Percentiles rank a stretch among this genome's conserved stretches.
These are phyloP conservation scores for Neofusicoccum umdonicola DNA, from an alignment of 2,329 filamentous ascomycete genomes.

Conservation along the genomic window DNA sequence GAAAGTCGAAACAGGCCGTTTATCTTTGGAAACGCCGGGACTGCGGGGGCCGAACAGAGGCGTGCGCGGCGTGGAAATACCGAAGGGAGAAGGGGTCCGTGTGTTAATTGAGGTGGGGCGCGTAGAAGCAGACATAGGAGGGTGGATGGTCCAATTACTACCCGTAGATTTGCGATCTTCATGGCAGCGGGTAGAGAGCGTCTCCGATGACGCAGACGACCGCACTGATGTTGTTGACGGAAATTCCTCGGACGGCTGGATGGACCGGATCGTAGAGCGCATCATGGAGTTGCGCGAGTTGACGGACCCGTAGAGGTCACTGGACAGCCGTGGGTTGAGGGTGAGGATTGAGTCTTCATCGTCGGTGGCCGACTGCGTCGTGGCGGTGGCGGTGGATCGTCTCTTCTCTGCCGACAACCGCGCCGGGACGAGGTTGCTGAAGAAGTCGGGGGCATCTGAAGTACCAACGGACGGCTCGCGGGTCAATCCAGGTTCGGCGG, in stretches of 20 bases:
- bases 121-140: not conserved
- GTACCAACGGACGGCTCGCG: not conserved
- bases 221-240: not conserved
- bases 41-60: slow-evolving; percentile 2
- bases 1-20: slow-evolving; percentile 13
- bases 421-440: not conserved
- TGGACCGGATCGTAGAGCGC: slow-evolving; percentile 5
- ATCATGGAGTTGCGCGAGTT: slow-evolving; percentile 7
- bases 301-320: slow-evolving; percentile 6
- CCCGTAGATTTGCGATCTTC: slow-evolving; percentile 8
- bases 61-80: not conserved
- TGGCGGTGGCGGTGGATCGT: not conserved
- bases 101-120: slow-evolving; percentile 15
- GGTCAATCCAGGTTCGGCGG: not conserved
- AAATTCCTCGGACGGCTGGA: slow-evolving; percentile 2
- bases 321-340: not conserved
- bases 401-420: not conserved
- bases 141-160: slow-evolving; percentile 16
- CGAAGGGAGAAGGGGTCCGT: slow-evolving; percentile 15
- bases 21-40: not conserved
- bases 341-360: not conserved
- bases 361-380: not conserved
- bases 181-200: slow-evolving; percentile 9
- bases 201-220: slow-evolving; percentile 17
- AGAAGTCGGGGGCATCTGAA: slow-evolving; percentile 5